Evolutionary conservation across 495 filamentous ascomycete species (phyloP).

Genomic region (Jackrogersella minutella): DNA sequence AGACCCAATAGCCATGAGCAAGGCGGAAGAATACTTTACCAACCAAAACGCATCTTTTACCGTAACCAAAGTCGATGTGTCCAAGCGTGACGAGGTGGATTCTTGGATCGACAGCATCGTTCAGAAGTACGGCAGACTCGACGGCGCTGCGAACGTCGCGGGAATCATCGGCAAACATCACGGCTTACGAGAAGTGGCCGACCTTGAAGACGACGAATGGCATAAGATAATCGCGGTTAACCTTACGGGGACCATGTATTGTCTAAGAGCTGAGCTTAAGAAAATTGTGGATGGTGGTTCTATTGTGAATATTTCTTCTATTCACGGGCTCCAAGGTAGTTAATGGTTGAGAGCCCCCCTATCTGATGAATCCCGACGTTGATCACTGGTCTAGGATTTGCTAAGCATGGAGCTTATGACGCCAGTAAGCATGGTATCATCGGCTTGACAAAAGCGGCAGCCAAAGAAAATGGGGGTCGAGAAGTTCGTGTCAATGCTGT

Average conservation of each 20-base stretch:
- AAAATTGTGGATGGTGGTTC: conserved; percentile 55
- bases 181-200: conserved; percentile 43
- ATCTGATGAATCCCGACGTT: conserved; percentile 9
- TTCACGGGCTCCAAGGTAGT: conserved; percentile 62
- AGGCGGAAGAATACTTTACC: conserved; percentile 41
- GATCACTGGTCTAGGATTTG: conserved; percentile 43
- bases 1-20: conserved; percentile 48
- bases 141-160: conserved; percentile 68
- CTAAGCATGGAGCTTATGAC: conserved; percentile 60
- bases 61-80: conserved; percentile 45
- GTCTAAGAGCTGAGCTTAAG: conserved; percentile 61
- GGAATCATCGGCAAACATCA: conserved; percentile 52
- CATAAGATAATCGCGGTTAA: conserved; percentile 63
- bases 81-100: conserved; percentile 46
- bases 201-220: conserved; percentile 59
- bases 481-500: conserved; percentile 67
- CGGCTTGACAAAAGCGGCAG: conserved; percentile 65
- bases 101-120: conserved; percentile 48
- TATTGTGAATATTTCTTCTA: conserved; percentile 68
- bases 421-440: conserved; percentile 66
- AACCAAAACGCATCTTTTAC: conserved; percentile 39
- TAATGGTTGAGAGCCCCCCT: neutral
- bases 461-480: conserved; percentile 62
- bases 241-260: conserved; percentile 65
- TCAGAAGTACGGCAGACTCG: conserved; percentile 51